A percentile compares a stretch with the other conserved stretches of the same genome.
Conservation (phyloP, 768 basidiomycete genomes). For the Boletus edulis region DNA sequence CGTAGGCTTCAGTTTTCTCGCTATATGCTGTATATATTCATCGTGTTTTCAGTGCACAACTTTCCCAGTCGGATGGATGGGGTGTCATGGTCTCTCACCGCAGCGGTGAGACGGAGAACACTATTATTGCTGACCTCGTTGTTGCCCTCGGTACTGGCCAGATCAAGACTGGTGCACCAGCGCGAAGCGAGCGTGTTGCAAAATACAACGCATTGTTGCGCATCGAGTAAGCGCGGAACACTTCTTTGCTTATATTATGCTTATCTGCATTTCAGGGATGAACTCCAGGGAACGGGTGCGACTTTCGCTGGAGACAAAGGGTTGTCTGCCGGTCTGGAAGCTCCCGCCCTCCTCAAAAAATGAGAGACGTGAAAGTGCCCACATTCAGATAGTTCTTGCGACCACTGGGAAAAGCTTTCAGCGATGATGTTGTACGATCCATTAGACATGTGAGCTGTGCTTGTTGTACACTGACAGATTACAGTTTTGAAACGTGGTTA, state of each 20-base stretch:
- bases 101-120: conserved; percentile 97
- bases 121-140: conserved; percentile 91
- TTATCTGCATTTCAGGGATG: conserved; percentile 53
- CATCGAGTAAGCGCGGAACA: conserved; percentile 65
- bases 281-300: conserved; percentile 61
- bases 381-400: conserved; percentile 1
- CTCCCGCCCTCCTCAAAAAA: conserved; percentile 73
- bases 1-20: conserved; percentile 53
- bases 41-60: conserved; percentile 68
- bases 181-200: conserved; percentile 93
- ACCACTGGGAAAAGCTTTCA: not conserved
- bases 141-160: conserved; percentile 91
- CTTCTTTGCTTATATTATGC: not conserved
- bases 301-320: conserved; percentile 78
- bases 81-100: conserved; percentile 99
- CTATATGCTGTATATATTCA: not conserved
- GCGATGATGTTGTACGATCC: conserved; percentile 28
- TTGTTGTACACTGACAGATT: conserved; percentile 27
- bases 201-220: conserved; percentile 91
- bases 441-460: conserved; percentile 21
- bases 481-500: conserved; percentile 11
- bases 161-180: conserved; percentile 99
- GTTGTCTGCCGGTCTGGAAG: conserved; percentile 69
- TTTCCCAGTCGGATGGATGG: conserved; percentile 94
- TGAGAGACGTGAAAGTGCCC: conserved; percentile 27